Evolutionary conservation across 345 rosid species (phyloP).

Genomic region (Populus deltoides): DNA sequence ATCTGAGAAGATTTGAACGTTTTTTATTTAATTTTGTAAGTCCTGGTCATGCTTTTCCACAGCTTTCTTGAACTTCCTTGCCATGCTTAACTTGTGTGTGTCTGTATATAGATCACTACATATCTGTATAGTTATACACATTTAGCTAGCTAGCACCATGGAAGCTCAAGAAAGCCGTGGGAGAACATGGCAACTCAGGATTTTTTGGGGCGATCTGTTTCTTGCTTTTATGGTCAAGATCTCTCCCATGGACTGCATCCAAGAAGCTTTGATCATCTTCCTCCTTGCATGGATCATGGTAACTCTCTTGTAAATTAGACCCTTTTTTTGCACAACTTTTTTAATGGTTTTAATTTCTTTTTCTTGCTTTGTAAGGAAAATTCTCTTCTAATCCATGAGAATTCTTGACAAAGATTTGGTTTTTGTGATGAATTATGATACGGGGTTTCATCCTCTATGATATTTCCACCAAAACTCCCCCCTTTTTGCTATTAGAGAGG

Average conservation of each 20-base stretch:
- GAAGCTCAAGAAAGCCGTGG: constrained; percentile 90
- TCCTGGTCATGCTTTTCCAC: constrained; percentile 84
- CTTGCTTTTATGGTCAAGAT: constrained; percentile 1
- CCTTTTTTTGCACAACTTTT: background rate
- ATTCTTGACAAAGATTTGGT: background rate
- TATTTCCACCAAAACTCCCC: background rate
- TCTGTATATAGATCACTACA: background rate
- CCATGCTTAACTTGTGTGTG: background rate
- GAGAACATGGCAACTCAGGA: constrained; percentile 61
- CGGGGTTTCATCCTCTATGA: constrained; percentile 7
- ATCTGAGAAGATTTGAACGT: constrained; percentile 27
- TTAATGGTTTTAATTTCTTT: background rate
- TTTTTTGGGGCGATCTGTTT: constrained; percentile 9
- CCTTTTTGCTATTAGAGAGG: background rate
- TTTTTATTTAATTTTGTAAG: constrained; percentile 6
- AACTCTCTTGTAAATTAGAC: constrained; percentile 11
- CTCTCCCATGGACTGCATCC: background rate
- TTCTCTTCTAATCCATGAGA: background rate
- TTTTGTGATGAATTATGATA: constrained; percentile 15
- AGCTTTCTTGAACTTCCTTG: constrained; percentile 84
- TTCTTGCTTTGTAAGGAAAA: background rate
- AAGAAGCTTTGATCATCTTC: background rate
- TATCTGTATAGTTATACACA: no score
- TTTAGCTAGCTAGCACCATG: constrained; percentile 1
- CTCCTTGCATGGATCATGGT: constrained; percentile 16